A percentile compares a stretch with the other conserved stretches of the same genome.
Conservation (phyloP, 345 rosid species). For the Anastatica hierochuntica region DNA sequence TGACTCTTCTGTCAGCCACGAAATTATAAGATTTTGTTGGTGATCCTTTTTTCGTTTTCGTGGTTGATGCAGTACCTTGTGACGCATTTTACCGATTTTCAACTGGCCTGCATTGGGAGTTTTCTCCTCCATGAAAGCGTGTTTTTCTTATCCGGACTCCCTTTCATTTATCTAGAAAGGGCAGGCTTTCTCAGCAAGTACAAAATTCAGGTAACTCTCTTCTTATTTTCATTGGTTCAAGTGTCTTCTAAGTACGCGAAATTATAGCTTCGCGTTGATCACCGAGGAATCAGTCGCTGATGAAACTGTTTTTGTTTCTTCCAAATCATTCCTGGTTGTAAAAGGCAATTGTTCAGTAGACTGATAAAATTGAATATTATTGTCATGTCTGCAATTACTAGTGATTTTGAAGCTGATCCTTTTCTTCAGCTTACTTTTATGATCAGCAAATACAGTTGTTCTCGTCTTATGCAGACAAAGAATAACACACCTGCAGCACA, state of each 20-base stretch:
- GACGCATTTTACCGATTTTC: slow-evolving; percentile 82
- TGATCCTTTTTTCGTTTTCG: not conserved
- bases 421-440: not conserved
- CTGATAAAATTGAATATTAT: not conserved
- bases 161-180: slow-evolving; percentile 82
- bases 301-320: not conserved
- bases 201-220: slow-evolving; percentile 76
- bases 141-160: slow-evolving; percentile 92
- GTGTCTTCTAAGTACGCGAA: not conserved
- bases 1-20: not conserved
- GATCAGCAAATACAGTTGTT: not conserved
- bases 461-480: slow-evolving; percentile 58
- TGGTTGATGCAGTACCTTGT: slow-evolving; percentile 61
- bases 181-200: slow-evolving; percentile 80
- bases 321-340: not conserved
- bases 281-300: not conserved
- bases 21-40: not conserved
- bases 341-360: no score
- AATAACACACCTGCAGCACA: slow-evolving; percentile 84
- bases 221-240: not conserved
- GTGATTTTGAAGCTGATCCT: not conserved
- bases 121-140: slow-evolving; percentile 90
- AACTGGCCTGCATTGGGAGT: slow-evolving; percentile 90
- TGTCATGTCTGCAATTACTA: not conserved
- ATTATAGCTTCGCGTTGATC: not conserved